These are phyloP conservation scores for Mycena venus DNA, from an alignment of 768 basidiomycete species.

Conservation along the genomic window DNA sequence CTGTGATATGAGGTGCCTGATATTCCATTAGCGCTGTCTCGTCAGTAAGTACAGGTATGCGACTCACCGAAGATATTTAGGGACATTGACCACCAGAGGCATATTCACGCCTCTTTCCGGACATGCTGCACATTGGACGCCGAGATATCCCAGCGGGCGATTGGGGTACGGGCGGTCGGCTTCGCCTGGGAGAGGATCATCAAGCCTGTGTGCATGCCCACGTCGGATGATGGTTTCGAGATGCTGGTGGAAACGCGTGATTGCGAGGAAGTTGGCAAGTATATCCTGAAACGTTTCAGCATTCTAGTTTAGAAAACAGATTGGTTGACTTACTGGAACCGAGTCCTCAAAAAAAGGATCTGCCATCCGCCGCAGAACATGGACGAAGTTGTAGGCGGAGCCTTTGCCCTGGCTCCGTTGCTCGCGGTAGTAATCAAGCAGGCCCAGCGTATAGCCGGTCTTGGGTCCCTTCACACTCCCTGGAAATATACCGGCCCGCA, in stretches of 20 bases:
- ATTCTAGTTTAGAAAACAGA: not conserved
- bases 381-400: no score
- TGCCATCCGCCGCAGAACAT: conserved; percentile 20
- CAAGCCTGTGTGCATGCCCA: conserved; percentile 10
- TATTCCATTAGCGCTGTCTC: not conserved
- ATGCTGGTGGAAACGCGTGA: conserved; percentile 6
- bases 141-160: conserved; percentile 1
- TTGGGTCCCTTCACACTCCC: conserved; percentile 14
- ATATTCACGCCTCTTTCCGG: conserved; percentile 22
- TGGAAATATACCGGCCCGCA: conserved; percentile 19
- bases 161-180: conserved; percentile 15
- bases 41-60: not conserved
- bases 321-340: conserved; percentile 10
- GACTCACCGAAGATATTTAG: conserved; percentile 19
- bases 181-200: conserved; percentile 14
- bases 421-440: conserved; percentile 17
- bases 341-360: conserved; percentile 16
- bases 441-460: conserved; percentile 15
- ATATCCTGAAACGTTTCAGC: conserved; percentile 13
- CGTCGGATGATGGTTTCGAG: conserved; percentile 10
- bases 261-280: conserved; percentile 4
- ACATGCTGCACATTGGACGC: conserved; percentile 8
- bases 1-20: not conserved
- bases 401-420: conserved; percentile 22
- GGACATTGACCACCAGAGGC: not conserved